Evolutionary conservation across 2,329 filamentous ascomycete species (phyloP).

Genomic region (Fusarium sp.): DNA sequence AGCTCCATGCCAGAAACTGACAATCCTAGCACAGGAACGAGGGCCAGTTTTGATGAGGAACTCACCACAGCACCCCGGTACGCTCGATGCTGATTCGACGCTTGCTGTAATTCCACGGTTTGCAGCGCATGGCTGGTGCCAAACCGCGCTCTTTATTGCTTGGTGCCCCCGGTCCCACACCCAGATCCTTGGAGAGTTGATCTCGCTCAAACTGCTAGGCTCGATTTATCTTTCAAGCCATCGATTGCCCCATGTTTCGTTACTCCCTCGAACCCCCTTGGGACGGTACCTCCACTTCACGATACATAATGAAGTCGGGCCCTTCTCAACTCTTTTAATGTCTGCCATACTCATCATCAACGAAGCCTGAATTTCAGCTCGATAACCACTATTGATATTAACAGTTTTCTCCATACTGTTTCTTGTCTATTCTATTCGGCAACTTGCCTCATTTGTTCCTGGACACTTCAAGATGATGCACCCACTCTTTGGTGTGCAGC

Average conservation of each 20-base stretch:
- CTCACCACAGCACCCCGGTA: slow-evolving; percentile 27
- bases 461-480: slow-evolving; percentile 49
- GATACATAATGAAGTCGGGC: slow-evolving; percentile 49
- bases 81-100: slow-evolving; percentile 42
- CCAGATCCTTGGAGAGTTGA: slow-evolving; percentile 53
- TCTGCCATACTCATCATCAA: slow-evolving; percentile 9
- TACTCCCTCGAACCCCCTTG: slow-evolving; percentile 48
- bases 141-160: slow-evolving; percentile 43
- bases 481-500: slow-evolving; percentile 42
- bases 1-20: slow-evolving; percentile 43
- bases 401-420: neutral
- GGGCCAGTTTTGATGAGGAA: slow-evolving; percentile 35
- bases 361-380: neutral
- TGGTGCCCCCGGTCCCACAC: slow-evolving; percentile 51
- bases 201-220: slow-evolving; percentile 49
- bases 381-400: slow-evolving; percentile 8
- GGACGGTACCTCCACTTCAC: slow-evolving; percentile 38
- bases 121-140: slow-evolving; percentile 46
- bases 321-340: slow-evolving; percentile 31
- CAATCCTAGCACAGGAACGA: slow-evolving; percentile 41
- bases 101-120: slow-evolving; percentile 50
- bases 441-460: neutral
- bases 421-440: neutral
- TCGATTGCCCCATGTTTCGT: slow-evolving; percentile 50
- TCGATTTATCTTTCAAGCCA: slow-evolving; percentile 53